phyloP scores from a whole-genome alignment of 495 filamentous ascomycete genomes.

The Filosporella fistucella region DNA sequence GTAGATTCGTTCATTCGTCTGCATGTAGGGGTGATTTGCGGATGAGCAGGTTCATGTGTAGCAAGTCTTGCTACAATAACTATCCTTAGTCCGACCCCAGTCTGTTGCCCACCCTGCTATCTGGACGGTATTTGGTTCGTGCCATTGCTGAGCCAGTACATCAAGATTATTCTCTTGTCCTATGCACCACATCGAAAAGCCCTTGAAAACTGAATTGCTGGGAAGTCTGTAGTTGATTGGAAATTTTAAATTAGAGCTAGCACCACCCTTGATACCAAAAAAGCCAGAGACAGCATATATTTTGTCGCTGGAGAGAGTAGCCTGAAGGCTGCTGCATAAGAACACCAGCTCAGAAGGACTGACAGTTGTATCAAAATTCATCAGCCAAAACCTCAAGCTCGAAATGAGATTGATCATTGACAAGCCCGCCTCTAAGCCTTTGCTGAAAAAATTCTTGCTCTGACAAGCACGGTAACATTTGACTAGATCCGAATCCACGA shows the following conservation, averaged over 20 bases:
- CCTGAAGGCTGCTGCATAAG: neutral
- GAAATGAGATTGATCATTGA: neutral
- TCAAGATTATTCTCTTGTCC: neutral
- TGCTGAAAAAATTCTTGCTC: neutral
- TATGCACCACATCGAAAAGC: neutral
- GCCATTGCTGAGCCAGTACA: neutral
- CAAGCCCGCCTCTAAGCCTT: neutral
- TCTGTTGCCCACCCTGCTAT: too few species aligned
- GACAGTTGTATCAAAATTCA: neutral
- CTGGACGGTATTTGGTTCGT: too few species aligned
- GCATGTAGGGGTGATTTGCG: too few species aligned
- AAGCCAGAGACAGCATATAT: constrained; percentile 1
- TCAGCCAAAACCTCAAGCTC: neutral
- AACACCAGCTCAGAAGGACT: neutral
- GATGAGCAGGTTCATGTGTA: too few species aligned
- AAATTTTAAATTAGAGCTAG: neutral
- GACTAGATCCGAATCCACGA: neutral
- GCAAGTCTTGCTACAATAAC: too few species aligned
- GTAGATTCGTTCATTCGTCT: too few species aligned
- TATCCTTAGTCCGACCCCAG: too few species aligned
- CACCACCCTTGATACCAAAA: neutral
- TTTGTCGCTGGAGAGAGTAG: neutral
- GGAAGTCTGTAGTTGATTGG: neutral
- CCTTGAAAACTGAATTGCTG: neutral
- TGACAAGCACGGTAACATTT: neutral